Evolutionary conservation across 345 rosid species (phyloP), one percentile per base, ranked within the genome.

Genomic region (Eucalyptus pauciflora): DNA sequence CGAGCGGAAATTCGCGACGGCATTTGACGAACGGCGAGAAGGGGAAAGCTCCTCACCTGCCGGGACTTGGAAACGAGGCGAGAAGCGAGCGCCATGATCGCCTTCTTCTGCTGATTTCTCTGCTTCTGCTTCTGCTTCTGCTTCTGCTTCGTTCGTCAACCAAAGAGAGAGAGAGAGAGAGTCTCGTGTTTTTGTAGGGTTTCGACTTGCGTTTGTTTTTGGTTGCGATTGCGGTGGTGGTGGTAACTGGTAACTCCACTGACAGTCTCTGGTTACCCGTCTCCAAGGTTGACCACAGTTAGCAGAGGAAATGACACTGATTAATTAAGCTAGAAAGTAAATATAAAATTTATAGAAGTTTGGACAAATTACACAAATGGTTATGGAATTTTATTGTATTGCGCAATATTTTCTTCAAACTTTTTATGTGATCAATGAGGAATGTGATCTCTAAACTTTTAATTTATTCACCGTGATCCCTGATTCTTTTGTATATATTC

Each of bases 41-140:
- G 11, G 27, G 52, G 31, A n/a, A 45, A 41, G 83, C 2, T 41
- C 15, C 85, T 76, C 86, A 96, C 99, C 98, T 96, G 99, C 90
- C 95, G 94, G 88, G 97, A 94, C 95, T 94, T 96, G 90, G 96
- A 92, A 50, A 95, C 79, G 85, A 96, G 91, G 27, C 99, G 98
- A 91, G 95, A 92, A 87, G 97, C 88, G 93, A 93, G 91, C 14
- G 99, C 95, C 98, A 97, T 97, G 91, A 89, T 89, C 87, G 87
- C 51, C 87, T 76, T 79, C 52, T 52, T 49, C 87, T 67, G 51
- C 58, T 52, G 25, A 7, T 52, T 52, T 52, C 10, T 52, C 2
- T 52, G 52, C 85, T 56, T 41, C 51, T 87, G 14, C 90, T n/a
- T 52, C 2, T 52, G 52, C 85, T 56, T 41, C 51, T 87, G 14